phyloP scores from a whole-genome alignment of 192 early-diverging fungal genomes.

The Linnemannia schmuckeri region DNA sequence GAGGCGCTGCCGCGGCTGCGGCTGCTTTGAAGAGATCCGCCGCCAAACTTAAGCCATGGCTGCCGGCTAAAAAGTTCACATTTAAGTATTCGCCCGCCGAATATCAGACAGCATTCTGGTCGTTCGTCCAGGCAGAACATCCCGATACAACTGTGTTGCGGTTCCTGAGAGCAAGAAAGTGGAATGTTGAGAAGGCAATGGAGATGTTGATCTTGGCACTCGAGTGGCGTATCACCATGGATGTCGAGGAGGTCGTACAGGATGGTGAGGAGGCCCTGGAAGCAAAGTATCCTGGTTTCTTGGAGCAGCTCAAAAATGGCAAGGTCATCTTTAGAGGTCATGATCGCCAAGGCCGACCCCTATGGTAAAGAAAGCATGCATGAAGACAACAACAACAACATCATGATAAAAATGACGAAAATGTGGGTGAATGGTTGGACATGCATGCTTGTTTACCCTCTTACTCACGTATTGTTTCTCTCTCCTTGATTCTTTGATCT shows the following conservation, averaged over 20 bases:
- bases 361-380: constrained; percentile 53
- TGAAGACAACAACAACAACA: not conserved
- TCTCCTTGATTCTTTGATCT: constrained; percentile 6
- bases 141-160: constrained; percentile 81
- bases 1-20: constrained; percentile 33
- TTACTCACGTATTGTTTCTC: not conserved
- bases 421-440: not conserved
- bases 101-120: constrained; percentile 74
- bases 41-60: constrained; percentile 48
- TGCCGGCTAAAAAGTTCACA: constrained; percentile 49
- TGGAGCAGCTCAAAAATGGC: constrained; percentile 59
- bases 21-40: constrained; percentile 45
- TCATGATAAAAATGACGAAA: not conserved
- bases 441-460: not conserved
- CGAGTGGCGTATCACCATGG: constrained; percentile 76
- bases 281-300: constrained; percentile 53
- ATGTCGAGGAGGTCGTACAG: constrained; percentile 60
- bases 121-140: constrained; percentile 71
- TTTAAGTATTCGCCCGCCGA: constrained; percentile 52
- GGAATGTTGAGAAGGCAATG: constrained; percentile 82
- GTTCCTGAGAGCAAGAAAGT: constrained; percentile 90
- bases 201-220: constrained; percentile 78
- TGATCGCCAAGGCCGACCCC: constrained; percentile 59
- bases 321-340: constrained; percentile 64
- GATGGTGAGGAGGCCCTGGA: constrained; percentile 63